phyloP scores from a whole-genome alignment of 306 rosid genomes.

The Malus fusca region DNA sequence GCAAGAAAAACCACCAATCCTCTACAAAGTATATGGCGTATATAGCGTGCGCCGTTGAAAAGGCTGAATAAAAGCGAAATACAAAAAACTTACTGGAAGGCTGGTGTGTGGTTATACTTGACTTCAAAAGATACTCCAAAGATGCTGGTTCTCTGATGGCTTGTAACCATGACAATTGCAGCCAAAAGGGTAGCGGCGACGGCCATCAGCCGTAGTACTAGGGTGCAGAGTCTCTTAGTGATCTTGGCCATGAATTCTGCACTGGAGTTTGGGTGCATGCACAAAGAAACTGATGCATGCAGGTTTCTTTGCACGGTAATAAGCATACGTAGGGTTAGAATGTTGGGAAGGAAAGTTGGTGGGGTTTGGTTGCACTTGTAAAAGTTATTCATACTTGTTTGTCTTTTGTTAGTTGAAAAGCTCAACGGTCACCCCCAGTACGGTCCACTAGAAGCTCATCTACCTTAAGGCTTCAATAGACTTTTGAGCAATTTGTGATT shows the following conservation, averaged over 20 bases:
- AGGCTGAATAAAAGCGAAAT: neutral
- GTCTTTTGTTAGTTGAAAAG: constrained; percentile 40
- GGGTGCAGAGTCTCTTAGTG: constrained; percentile 34
- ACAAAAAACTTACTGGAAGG: constrained; percentile 49
- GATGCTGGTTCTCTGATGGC: constrained; percentile 43
- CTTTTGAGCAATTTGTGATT: neutral
- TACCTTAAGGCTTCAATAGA: neutral
- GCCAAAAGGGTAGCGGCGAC: constrained; percentile 60
- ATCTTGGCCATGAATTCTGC: constrained; percentile 26
- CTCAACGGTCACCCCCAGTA: constrained; percentile 15
- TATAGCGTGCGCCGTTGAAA: neutral
- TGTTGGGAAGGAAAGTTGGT: constrained; percentile 3
- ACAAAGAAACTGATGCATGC: neutral
- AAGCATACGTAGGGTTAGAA: neutral
- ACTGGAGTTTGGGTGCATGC: neutral
- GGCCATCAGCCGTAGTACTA: constrained; percentile 55
- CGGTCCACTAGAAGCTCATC: neutral
- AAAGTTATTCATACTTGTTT: neutral
- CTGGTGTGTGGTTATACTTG: constrained; percentile 54
- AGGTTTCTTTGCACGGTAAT: neutral
- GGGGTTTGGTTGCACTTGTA: constrained; percentile 7
- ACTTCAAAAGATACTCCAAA: constrained; percentile 46
- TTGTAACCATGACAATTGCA: constrained; percentile 66
- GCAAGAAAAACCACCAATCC: neutral
- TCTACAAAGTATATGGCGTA: neutral